A percentile compares a stretch with the other conserved stretches of the same genome.
These are phyloP conservation scores for Pisolithus albus DNA, from an alignment of 768 basidiomycete genomes.

Conservation along the genomic window DNA sequence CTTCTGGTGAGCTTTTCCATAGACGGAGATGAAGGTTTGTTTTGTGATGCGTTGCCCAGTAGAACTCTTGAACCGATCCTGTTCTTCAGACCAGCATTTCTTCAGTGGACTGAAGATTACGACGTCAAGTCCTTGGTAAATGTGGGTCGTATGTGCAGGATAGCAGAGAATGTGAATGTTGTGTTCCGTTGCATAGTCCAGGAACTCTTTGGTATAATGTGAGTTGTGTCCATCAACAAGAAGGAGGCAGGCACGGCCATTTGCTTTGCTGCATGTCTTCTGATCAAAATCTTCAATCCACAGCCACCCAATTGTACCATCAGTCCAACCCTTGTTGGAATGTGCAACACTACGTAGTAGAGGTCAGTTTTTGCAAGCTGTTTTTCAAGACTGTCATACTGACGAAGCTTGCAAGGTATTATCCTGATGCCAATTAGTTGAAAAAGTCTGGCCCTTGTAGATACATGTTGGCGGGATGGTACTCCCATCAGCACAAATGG, in stretches of 20 bases:
- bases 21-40: background rate
- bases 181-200: no score
- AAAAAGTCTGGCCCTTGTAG: no score
- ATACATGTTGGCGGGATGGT: no score
- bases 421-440: no score
- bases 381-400: slow-evolving; percentile 26
- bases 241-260: no score
- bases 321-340: slow-evolving; percentile 17
- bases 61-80: background rate
- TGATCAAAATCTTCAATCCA: no score
- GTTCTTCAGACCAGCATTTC: slow-evolving; percentile 17
- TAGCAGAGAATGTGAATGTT: no score
- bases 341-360: slow-evolving; percentile 7
- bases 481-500: slow-evolving; percentile 36
- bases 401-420: slow-evolving; percentile 15
- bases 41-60: background rate
- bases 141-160: no score
- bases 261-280: no score
- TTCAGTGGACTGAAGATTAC: slow-evolving; percentile 31
- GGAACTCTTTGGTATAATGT: no score
- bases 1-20: background rate
- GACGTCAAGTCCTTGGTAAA: slow-evolving; percentile 32
- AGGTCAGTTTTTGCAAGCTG: slow-evolving; percentile 7
- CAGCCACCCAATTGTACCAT: background rate
- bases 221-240: no score